A percentile compares a stretch with the other conserved stretches of the same genome.
Evolutionary conservation across 2,329 filamentous ascomycete species (phyloP).

Genomic region (Neurospora sp.): DNA sequence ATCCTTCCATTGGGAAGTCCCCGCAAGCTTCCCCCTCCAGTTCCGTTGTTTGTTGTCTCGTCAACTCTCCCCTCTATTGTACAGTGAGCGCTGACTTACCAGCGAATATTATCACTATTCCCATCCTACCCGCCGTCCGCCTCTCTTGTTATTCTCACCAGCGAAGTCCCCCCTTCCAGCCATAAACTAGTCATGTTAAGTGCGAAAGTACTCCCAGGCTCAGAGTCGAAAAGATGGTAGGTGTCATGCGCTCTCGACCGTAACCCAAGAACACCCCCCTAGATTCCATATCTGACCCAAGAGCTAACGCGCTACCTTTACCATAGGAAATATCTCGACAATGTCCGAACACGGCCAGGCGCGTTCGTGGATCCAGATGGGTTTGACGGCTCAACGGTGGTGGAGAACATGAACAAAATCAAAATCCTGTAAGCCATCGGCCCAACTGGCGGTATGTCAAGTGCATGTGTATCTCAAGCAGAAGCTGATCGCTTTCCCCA

Average conservation of each 20-base stretch:
- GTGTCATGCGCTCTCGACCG: conserved; percentile 22
- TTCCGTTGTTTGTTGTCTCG: not conserved
- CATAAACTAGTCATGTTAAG: conserved; percentile 9
- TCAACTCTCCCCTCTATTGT: not conserved
- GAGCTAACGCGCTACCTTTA: conserved; percentile 5
- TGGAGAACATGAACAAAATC: conserved; percentile 52
- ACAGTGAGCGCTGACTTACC: not conserved
- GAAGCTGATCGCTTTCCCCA: conserved; percentile 18
- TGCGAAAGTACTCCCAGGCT: conserved; percentile 11
- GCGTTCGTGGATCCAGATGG: conserved; percentile 67
- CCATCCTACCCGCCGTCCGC: not conserved
- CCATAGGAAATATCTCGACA: conserved; percentile 72
- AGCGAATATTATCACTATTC: not conserved
- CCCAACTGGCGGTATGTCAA: conserved; percentile 14
- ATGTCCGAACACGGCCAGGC: conserved; percentile 64
- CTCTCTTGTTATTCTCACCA: not conserved
- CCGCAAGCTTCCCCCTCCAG: not conserved
- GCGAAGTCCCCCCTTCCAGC: not conserved
- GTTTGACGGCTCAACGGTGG: conserved; percentile 41
- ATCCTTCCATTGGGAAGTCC: not conserved
- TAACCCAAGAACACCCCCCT: not conserved
- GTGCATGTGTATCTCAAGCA: not conserved
- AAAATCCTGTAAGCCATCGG: conserved; percentile 58
- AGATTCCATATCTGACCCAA: not conserved
- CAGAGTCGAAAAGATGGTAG: conserved; percentile 19